Conservation (phyloP, 1,284 basidiomycete genomes). For the Hypsizygus ulmarius region DNA sequence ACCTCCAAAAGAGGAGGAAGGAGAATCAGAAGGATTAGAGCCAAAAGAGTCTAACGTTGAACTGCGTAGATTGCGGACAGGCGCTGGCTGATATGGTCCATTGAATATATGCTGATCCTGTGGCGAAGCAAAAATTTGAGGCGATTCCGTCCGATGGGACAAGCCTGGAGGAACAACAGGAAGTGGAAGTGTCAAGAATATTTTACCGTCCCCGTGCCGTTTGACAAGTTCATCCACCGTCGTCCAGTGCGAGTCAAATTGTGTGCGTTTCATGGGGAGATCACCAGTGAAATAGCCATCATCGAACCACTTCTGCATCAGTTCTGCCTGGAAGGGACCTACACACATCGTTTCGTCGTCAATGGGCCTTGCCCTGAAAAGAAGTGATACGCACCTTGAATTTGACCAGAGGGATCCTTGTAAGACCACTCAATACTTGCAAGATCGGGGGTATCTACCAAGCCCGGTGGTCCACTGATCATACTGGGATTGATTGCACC, state of each 20-base stretch:
- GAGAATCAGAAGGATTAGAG: slow-evolving; percentile 61
- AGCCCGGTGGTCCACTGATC: slow-evolving; percentile 18
- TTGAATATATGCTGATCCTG: slow-evolving; percentile 40
- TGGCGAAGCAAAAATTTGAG: slow-evolving; percentile 33
- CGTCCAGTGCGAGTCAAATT: slow-evolving; percentile 63
- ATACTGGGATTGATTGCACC: slow-evolving; percentile 12
- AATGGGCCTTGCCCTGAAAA: slow-evolving; percentile 1
- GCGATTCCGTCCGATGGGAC: slow-evolving; percentile 43
- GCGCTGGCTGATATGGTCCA: slow-evolving; percentile 63
- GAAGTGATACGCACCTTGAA: slow-evolving; percentile 66
- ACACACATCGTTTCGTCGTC: slow-evolving; percentile 18
- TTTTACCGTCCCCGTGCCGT: slow-evolving; percentile 49
- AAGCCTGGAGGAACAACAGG: slow-evolving; percentile 54
- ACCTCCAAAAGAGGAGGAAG: slow-evolving; percentile 64
- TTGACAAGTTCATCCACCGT: slow-evolving; percentile 57
- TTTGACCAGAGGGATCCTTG: slow-evolving; percentile 83
- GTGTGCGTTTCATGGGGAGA: slow-evolving; percentile 79
- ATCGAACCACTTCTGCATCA: slow-evolving; percentile 97
- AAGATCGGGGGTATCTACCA: slow-evolving; percentile 55
- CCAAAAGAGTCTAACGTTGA: slow-evolving; percentile 60
- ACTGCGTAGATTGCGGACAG: slow-evolving; percentile 53
- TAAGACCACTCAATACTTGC: slow-evolving; percentile 86
- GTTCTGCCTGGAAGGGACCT: slow-evolving; percentile 88
- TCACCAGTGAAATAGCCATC: slow-evolving; percentile 89
- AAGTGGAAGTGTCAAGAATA: slow-evolving; percentile 59